Evolutionary conservation across 345 rosid species (phyloP), one percentile per base, ranked within the genome.

Genomic region (Aquilaria sinensis): DNA sequence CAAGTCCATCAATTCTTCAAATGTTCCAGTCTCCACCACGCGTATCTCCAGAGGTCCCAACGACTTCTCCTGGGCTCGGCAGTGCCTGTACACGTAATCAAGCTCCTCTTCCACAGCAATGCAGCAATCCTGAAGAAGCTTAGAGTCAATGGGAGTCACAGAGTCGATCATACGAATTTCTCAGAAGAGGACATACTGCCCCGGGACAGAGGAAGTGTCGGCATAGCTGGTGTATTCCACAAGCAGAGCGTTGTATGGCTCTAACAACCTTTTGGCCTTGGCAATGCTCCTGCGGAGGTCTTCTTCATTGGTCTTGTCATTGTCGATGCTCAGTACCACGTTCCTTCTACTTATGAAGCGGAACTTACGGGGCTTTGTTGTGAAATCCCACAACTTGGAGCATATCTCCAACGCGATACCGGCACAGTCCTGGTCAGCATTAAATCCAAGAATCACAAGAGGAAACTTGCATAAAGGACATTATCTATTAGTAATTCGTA

Each of bases 111-210:
- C 90, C 53, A 82, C 84, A 0, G 75, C 56, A 8, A 75, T 72
- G 76, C 90, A 85, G 41, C 90, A 85, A n/a, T 76, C 85, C 33
- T 78, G 70, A 13, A 82, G 68, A 45, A 82, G 53, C 33, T 61
- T 68, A 0, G 61, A 46, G 15, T 78, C 75, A 4, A 80, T 58
- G 32, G 71, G 61, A 53, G 51, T 43, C 31, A 13, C 63, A 9
- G 59, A 47, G 30, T 68, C 66, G 2, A 57, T 55, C 52, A 71
- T 45, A 30, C 60, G 67, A 31, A 81, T 76, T 58, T 85, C 91
- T 87, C 91, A 85, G 65, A 55, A 85, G 49, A 85, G 71, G 23
- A 80, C 84, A 14, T 85, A 85, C 70, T 85, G 87, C 11, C 91
- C 91, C 0, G 91, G 91, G 47, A 85, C 72, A 2, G 82, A 69